Base-by-base conservation (phyloP, 441 rosid species). In the Gossypium aridum region DNA sequence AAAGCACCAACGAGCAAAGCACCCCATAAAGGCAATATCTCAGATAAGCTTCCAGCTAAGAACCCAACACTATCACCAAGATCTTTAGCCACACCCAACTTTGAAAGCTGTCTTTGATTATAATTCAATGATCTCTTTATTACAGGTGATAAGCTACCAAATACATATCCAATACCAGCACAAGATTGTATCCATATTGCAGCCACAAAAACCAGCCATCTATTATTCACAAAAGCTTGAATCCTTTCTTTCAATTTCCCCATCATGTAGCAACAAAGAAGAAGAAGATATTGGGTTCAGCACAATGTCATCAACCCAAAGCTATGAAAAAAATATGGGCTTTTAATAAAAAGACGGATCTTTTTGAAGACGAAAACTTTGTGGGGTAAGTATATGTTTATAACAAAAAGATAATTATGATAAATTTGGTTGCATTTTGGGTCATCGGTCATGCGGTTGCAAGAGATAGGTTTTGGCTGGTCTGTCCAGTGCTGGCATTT, bases 111-210 rank as follows among this genome's bases (percentile, higher is more conserved):
- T 81, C 75, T 86, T 82, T 96, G 98, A 51, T 96, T 96, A 56
- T 96, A 96, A 77, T 82, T 85, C 81, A 94, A 65, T 2, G 98
- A 90, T 77, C 90, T 88, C 89, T 96, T 96, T 45, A 94, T 92
- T 34, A 91, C 98, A 31, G 99, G 99, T 9, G 99, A 96, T 66
- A 96, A 86, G 81, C 98, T 96, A 56, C 98, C 98, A 81, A 92
- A 96, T 80, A 96, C 70, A 79, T 96, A 96, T 57, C 98, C 98
- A 31, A 91, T 77, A 4, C 99, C 99, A 3, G 98, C 98, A 72
- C 97, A 91, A 0, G 98, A 94, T 84, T 94, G 94, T 70, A 96
- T 88, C 98, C 99, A 96, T 95, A 96, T 96, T 87, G 98, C 96
- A 0, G 93, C 94, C 73, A 96, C 98, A 76, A 96, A 94, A 53